Percentiles rank a stretch among this genome's conserved stretches.
Conservation (phyloP, 306 rosid genomes). For the Lathyrus tuberosus region DNA sequence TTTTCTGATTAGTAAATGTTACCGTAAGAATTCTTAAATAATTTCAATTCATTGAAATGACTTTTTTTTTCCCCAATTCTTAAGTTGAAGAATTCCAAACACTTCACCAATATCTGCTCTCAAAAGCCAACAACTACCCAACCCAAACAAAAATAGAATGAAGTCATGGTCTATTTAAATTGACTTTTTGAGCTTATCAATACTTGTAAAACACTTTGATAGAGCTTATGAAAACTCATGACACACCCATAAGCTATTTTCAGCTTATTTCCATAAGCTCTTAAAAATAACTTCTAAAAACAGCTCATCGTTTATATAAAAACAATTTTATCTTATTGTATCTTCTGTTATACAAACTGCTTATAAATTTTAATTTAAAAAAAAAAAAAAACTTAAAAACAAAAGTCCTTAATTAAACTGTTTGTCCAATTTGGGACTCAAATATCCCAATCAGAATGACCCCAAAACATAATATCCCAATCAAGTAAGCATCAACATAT, state of each 20-base stretch:
- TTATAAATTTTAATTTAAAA: background rate
- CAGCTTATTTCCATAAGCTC: background rate
- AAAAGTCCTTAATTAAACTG: background rate
- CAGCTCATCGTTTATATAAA: background rate
- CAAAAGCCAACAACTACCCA: background rate
- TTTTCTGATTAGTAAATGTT: constrained; percentile 10
- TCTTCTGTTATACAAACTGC: background rate
- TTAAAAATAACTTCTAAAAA: background rate
- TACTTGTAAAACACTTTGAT: background rate
- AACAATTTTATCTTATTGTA: background rate
- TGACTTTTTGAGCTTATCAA: background rate
- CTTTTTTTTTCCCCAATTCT: background rate
- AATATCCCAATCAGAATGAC: constrained; percentile 7
- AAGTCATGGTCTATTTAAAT: background rate
- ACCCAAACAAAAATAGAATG: constrained; percentile 1
- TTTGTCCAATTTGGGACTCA: background rate
- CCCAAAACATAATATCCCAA: constrained; percentile 21
- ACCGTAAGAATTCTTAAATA: constrained; percentile 3
- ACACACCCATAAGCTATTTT: background rate
- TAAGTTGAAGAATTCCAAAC: background rate
- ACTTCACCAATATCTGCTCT: background rate
- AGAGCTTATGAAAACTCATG: background rate
- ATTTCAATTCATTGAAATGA: constrained; percentile 8
- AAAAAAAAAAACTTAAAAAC: no score
- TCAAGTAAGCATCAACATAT: constrained; percentile 34